Evolutionary conservation across 2,329 filamentous ascomycete species (phyloP).

Genomic region (Cordyceps fumosorosea): DNA sequence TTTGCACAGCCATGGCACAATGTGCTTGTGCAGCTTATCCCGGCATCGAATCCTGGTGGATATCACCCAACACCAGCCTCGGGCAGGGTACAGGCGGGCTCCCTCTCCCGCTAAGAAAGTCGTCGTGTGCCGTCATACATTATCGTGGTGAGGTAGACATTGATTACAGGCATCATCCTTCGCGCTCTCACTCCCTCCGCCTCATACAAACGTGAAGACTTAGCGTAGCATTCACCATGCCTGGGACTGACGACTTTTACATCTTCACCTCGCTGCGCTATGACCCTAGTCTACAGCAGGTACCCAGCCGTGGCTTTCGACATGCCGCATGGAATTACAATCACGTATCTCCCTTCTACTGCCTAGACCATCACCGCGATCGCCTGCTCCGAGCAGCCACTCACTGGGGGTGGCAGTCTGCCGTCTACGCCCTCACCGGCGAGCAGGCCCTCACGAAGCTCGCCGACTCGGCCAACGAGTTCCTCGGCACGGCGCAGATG

Average conservation of each 20-base stretch:
- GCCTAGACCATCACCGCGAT: conserved; percentile 71
- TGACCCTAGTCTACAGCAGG: conserved; percentile 50
- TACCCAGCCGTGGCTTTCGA: conserved; percentile 31
- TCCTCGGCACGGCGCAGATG: conserved; percentile 28
- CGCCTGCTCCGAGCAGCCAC: conserved; percentile 61
- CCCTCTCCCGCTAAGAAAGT: neutral
- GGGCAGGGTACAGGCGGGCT: neutral
- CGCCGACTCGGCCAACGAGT: conserved; percentile 23
- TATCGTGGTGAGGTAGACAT: neutral
- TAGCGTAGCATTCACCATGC: conserved; percentile 23
- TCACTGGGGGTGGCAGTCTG: conserved; percentile 49
- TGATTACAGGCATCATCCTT: neutral
- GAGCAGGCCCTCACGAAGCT: conserved; percentile 38
- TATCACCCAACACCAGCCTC: neutral
- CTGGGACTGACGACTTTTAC: conserved; percentile 39
- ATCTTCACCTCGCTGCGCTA: conserved; percentile 69
- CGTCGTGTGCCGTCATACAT: conserved; percentile 1
- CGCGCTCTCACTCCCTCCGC: no score
- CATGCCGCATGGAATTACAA: conserved; percentile 47
- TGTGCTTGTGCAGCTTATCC: neutral
- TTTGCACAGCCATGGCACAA: neutral
- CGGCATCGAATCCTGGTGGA: neutral
- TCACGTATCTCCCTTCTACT: conserved; percentile 62
- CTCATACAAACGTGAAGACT: neutral
- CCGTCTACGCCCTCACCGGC: conserved; percentile 38